phyloP scores from a whole-genome alignment of 257 asterid genomes.

The Solanum paucissectum region DNA sequence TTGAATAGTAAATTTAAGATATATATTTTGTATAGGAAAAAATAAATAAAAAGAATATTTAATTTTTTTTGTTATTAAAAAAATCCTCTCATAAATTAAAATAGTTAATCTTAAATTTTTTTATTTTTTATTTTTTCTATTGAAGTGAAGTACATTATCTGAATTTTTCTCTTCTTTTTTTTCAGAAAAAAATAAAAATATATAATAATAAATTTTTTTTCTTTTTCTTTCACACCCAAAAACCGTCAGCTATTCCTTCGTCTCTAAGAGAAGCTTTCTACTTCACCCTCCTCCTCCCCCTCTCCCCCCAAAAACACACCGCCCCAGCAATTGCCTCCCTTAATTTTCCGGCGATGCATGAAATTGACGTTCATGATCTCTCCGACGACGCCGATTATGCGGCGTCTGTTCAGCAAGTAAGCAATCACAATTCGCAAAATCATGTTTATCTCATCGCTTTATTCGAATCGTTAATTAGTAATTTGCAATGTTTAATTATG shows the following conservation, averaged over 20 bases:
- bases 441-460: not conserved
- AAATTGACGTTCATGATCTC: not conserved
- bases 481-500: not conserved
- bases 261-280: not conserved
- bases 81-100: not conserved
- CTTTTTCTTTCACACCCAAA: not conserved
- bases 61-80: too few relatives aligned
- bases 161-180: too few relatives aligned
- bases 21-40: too few relatives aligned
- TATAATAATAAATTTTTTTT: fast-evolving
- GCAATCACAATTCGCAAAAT: not conserved
- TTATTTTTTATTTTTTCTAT: too few relatives aligned
- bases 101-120: too few relatives aligned
- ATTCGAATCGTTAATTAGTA: not conserved
- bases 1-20: too few relatives aligned
- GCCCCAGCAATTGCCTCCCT: not conserved
- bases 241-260: not conserved
- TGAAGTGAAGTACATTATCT: not conserved
- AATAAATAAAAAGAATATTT: too few relatives aligned
- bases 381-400: conserved; percentile 3
- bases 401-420: conserved; percentile 4
- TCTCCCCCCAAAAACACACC: not conserved
- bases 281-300: not conserved
- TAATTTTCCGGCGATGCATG: conserved; percentile 1
- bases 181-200: not conserved